These are phyloP conservation scores for Leonotis leonurus DNA, from an alignment of 257 asterid species.

Conservation along the genomic window DNA sequence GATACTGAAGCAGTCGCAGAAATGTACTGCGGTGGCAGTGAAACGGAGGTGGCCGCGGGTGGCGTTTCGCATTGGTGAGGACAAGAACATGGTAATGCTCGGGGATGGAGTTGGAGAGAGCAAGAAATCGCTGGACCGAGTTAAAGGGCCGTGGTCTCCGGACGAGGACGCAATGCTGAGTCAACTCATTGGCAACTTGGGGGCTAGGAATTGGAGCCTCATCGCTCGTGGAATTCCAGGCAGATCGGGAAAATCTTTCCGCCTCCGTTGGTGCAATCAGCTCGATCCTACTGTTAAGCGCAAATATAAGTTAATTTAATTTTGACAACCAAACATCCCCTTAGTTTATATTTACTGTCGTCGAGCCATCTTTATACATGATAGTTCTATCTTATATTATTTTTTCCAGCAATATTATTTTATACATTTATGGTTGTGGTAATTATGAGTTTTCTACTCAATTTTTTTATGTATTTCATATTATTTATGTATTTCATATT, in stretches of 20 bases:
- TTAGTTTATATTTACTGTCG: neutral
- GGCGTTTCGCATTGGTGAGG: conserved; percentile 20
- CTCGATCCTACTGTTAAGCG: conserved; percentile 79
- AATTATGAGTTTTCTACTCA: too few species aligned
- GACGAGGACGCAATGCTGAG: conserved; percentile 73
- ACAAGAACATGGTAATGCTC: conserved; percentile 9
- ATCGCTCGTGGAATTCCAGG: conserved; percentile 88
- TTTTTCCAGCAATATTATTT: too few species aligned
- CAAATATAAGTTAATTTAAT: conserved; percentile 17
- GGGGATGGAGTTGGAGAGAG: conserved; percentile 24
- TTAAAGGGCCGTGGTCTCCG: conserved; percentile 92
- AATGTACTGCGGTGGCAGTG: conserved; percentile 23
- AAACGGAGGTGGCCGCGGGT: conserved; percentile 16
- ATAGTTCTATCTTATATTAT: too few species aligned
- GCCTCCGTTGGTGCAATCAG: conserved; percentile 95
- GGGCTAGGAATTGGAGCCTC: conserved; percentile 85
- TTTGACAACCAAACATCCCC: too few species aligned
- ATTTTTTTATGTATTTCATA: too few species aligned
- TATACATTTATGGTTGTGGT: too few species aligned
- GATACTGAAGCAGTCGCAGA: conserved; percentile 13
- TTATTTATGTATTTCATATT: too few species aligned
- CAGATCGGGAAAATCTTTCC: conserved; percentile 86
- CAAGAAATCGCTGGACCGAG: conserved; percentile 45
- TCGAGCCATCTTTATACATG: too few species aligned
- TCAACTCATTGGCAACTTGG: conserved; percentile 54